Evolutionary conservation across 1,284 basidiomycete species (phyloP).

Genomic region (Violaceomyces palustris): DNA sequence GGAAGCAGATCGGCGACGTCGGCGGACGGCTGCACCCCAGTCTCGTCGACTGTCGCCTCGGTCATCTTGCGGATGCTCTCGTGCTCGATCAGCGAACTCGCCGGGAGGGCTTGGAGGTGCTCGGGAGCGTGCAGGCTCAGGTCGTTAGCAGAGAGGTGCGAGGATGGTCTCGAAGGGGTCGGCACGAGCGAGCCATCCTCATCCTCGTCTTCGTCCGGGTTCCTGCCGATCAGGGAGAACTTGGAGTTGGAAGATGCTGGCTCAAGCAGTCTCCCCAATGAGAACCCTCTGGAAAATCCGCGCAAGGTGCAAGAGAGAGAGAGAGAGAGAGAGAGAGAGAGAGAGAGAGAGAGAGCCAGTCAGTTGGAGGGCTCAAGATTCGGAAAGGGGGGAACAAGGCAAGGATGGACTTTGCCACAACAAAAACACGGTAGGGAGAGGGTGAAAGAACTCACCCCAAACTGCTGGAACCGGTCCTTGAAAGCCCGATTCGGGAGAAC

Average conservation of each 20-base stretch:
- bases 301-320: background rate
- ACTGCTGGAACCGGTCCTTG: background rate
- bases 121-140: no score
- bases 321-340: background rate
- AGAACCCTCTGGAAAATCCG: background rate
- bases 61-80: no score
- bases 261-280: background rate
- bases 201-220: background rate
- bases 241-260: background rate
- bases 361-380: background rate
- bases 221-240: background rate
- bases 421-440: background rate
- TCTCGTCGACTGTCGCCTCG: no score
- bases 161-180: constrained; percentile 20
- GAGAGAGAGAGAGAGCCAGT: background rate
- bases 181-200: background rate
- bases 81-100: no score
- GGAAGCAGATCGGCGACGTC: no score
- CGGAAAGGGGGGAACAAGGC: no score
- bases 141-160: constrained; percentile 32
- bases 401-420: no score
- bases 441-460: background rate
- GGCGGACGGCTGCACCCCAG: no score
- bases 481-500: background rate
- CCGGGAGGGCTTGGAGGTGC: no score